Conservation (phyloP, 176 grass and related monocot genomes). For the Microstegium vimineum region DNA sequence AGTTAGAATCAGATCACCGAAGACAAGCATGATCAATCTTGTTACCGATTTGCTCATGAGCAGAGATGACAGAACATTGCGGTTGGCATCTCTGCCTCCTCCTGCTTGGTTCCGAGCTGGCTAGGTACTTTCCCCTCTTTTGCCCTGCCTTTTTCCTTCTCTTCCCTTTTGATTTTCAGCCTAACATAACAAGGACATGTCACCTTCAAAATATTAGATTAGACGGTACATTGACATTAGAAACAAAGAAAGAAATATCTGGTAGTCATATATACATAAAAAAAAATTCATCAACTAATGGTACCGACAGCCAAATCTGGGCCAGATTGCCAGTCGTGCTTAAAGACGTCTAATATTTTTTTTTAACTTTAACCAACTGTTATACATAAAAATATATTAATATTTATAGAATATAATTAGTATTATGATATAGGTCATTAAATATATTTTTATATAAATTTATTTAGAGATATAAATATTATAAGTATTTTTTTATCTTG, state of each 20-base stretch:
- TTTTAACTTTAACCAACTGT: too few relatives aligned
- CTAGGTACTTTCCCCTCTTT: constrained; percentile 21
- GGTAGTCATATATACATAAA: not conserved
- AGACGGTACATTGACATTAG: not conserved
- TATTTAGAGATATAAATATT: too few relatives aligned
- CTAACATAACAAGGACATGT: constrained; percentile 40
- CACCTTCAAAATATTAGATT: constrained; percentile 29
- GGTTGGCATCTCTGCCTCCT: constrained; percentile 17
- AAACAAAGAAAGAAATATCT: not conserved
- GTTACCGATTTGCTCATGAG: constrained; percentile 37
- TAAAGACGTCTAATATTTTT: too few relatives aligned
- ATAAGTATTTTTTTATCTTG: too few relatives aligned
- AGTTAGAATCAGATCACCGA: not conserved
- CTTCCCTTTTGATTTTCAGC: not conserved
- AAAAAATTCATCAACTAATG: not conserved
- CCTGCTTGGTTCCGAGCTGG: not conserved
- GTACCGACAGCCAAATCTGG: not conserved
- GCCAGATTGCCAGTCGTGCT: too few relatives aligned
- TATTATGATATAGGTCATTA: too few relatives aligned
- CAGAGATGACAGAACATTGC: constrained; percentile 3
- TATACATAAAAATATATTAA: too few relatives aligned
- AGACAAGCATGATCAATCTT: constrained; percentile 5
- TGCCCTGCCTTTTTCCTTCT: not conserved
- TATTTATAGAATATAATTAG: too few relatives aligned
- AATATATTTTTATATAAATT: too few relatives aligned